A percentile compares a stretch with the other conserved stretches of the same genome.
These are phyloP conservation scores for Eucalyptus tenuipes DNA, from an alignment of 345 rosid species.

Conservation along the genomic window DNA sequence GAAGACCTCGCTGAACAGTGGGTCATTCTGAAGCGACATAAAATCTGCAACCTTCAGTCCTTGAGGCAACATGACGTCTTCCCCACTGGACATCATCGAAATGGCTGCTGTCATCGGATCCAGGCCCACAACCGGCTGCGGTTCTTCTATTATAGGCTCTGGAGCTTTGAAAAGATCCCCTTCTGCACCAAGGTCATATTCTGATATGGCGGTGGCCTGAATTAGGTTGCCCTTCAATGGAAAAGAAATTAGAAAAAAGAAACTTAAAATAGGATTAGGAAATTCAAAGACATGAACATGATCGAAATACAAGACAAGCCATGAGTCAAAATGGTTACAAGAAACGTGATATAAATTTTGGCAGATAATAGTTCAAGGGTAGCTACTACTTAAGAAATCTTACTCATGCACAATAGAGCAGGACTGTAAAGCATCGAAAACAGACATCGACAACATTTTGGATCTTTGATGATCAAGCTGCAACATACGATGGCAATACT, in stretches of 20 bases:
- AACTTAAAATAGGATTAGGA: neutral
- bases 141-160: conserved; percentile 70
- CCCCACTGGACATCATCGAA: conserved; percentile 77
- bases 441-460: neutral
- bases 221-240: conserved; percentile 32
- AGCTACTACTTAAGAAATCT: neutral
- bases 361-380: neutral
- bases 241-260: neutral
- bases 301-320: neutral
- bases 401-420: neutral
- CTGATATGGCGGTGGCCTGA: conserved; percentile 37
- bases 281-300: neutral
- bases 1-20: conserved; percentile 61
- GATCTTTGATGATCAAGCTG: neutral
- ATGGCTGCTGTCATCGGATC: conserved; percentile 79
- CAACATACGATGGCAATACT: neutral
- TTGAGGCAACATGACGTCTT: conserved; percentile 45
- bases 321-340: neutral
- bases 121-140: conserved; percentile 24
- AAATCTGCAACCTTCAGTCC: conserved; percentile 60
- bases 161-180: conserved; percentile 94
- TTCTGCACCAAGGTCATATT: conserved; percentile 84
- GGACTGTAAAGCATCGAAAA: neutral
- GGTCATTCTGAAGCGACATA: conserved; percentile 61
- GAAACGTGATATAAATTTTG: neutral